These are phyloP conservation scores for Hippophae rhamnoides DNA, from an alignment of 306 rosid species.

Conservation along the genomic window DNA sequence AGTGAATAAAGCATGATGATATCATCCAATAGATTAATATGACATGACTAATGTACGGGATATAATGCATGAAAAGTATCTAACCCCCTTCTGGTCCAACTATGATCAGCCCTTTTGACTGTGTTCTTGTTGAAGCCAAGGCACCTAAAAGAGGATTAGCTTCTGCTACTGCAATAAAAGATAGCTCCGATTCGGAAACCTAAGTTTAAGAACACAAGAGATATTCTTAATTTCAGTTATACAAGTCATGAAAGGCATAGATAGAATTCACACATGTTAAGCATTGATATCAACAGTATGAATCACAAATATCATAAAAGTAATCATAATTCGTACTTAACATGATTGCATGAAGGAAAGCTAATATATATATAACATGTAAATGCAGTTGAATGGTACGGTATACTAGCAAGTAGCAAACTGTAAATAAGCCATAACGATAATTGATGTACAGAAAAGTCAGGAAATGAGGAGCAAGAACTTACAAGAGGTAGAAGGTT, in stretches of 20 bases:
- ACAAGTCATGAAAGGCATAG: not conserved
- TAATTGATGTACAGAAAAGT: not conserved
- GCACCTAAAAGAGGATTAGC: constrained; percentile 59
- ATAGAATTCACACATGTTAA: not conserved
- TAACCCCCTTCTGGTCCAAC: constrained; percentile 95
- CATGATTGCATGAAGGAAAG: too few species aligned
- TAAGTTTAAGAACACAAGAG: constrained; percentile 9
- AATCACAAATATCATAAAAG: too few species aligned
- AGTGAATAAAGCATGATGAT: too few species aligned
- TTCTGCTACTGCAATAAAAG: constrained; percentile 71
- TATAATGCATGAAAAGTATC: constrained; percentile 9
- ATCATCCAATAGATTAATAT: too few species aligned
- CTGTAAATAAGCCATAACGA: not conserved
- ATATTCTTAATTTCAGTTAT: not conserved
- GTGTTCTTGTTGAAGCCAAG: constrained; percentile 33
- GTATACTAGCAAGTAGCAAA: not conserved
- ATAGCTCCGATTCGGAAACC: constrained; percentile 58
- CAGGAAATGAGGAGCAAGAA: constrained; percentile 15
- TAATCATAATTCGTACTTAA: too few species aligned
- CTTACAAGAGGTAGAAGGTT: constrained; percentile 60
- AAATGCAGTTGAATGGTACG: not conserved
- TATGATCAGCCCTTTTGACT: constrained; percentile 56
- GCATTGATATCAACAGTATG: not conserved
- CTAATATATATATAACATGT: not conserved
- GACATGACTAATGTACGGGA: too few species aligned